These are phyloP conservation scores for Cucumis hystrix DNA, from an alignment of 306 rosid genomes.

Conservation along the genomic window DNA sequence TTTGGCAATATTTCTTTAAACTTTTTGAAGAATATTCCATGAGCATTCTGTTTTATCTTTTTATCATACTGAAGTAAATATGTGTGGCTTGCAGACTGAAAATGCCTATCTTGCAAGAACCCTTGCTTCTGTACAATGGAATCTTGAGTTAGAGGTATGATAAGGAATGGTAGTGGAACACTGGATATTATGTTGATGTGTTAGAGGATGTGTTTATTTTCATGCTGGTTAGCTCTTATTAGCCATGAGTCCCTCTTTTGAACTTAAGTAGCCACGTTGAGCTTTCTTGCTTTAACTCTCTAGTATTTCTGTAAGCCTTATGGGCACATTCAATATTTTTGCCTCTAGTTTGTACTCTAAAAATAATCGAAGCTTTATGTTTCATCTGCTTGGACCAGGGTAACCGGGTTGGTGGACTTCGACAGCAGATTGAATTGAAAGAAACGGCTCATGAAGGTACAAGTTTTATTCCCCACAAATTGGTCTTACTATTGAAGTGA, in stretches of 20 bases:
- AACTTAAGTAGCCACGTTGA: background rate
- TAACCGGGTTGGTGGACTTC: conserved; percentile 57
- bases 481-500: background rate
- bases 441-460: conserved; percentile 71
- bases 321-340: background rate
- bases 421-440: conserved; percentile 43
- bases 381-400: conserved; percentile 25
- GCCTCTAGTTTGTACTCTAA: background rate
- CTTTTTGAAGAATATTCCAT: background rate
- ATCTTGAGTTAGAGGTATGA: conserved; percentile 80
- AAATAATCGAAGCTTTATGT: background rate
- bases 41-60: background rate
- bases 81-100: conserved; percentile 61
- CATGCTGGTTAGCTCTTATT: background rate
- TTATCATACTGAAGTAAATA: conserved; percentile 14
- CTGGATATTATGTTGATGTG: background rate
- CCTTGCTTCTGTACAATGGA: conserved; percentile 76
- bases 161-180: background rate
- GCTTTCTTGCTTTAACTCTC: background rate
- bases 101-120: conserved; percentile 94
- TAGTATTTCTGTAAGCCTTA: background rate
- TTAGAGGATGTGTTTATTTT: background rate
- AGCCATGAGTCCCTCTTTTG: background rate
- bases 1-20: background rate
- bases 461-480: background rate